Conservation (phyloP, 768 basidiomycete species). For the Coprinellus micaceus region DNA sequence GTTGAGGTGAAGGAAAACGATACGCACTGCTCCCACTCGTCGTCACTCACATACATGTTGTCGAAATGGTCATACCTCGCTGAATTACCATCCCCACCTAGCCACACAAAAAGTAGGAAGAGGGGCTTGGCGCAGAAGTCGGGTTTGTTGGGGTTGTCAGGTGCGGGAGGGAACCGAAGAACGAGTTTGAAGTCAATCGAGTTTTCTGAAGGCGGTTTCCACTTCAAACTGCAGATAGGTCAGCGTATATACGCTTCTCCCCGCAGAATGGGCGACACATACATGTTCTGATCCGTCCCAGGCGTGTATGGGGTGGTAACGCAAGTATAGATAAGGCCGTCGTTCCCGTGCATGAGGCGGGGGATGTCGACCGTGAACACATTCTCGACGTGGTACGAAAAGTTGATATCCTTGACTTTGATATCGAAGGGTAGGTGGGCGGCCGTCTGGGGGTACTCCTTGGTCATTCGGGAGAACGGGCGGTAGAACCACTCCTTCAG, state of each 20-base stretch:
- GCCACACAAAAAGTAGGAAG: conserved; percentile 81
- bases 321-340: conserved; percentile 95
- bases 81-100: conserved; percentile 57
- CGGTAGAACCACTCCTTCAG: conserved; percentile 78
- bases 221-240: conserved; percentile 69
- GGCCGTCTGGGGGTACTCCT: conserved; percentile 64
- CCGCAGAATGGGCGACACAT: conserved; percentile 21
- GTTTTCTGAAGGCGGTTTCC: conserved; percentile 98
- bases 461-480: conserved; percentile 71
- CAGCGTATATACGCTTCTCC: neutral
- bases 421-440: conserved; percentile 77
- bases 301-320: conserved; percentile 81
- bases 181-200: conserved; percentile 97
- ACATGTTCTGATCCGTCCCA: conserved; percentile 88
- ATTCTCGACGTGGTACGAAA: conserved; percentile 83
- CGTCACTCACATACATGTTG: conserved; percentile 77
- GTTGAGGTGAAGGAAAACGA: neutral
- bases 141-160: conserved; percentile 51
- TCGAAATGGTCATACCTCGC: conserved; percentile 82
- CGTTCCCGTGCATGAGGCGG: conserved; percentile 83
- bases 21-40: conserved; percentile 89
- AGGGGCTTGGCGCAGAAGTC: conserved; percentile 84
- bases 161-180: conserved; percentile 80
- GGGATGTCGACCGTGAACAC: conserved; percentile 86
- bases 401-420: conserved; percentile 79